Evolutionary conservation across 2,329 filamentous ascomycete genomes (phyloP).

Genomic region (Lasiodiplodia theobromae): DNA sequence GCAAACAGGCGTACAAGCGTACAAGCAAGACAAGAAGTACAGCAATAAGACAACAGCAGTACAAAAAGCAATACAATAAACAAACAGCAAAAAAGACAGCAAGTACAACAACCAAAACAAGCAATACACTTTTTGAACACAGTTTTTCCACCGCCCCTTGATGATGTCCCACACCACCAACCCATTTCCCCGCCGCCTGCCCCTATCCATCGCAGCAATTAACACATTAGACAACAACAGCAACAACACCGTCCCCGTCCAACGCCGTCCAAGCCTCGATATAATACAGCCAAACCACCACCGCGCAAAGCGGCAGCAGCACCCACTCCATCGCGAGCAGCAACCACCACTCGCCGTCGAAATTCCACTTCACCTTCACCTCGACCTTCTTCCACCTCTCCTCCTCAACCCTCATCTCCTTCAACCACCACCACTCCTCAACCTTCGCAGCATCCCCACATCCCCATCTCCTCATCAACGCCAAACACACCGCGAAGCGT

Average conservation of each 20-base stretch:
- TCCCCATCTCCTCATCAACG: not conserved
- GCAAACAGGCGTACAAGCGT: not conserved
- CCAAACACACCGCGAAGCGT: not conserved
- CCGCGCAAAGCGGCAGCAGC: constrained; percentile 1
- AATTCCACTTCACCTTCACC: not conserved
- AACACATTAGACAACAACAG: not conserved
- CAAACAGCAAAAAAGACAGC: constrained; percentile 2
- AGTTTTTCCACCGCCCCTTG: not conserved
- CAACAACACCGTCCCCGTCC: not conserved
- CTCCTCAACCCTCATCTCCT: not conserved
- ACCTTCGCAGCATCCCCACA: not conserved
- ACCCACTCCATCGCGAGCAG: not conserved
- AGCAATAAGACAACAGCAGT: not conserved
- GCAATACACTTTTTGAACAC: not conserved
- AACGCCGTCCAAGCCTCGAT: constrained; percentile 18
- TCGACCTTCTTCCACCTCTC: not conserved
- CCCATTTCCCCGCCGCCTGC: not conserved
- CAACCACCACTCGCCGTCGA: constrained; percentile 2
- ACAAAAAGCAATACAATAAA: not conserved
- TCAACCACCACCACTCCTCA: constrained; percentile 17
- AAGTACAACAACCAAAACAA: not conserved
- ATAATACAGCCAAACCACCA: constrained; percentile 14
- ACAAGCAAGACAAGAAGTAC: not conserved
- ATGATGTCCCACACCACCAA: not conserved
- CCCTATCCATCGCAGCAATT: not conserved